Evolutionary conservation across 495 filamentous ascomycete genomes (phyloP), one percentile per base, ranked within the genome.

Genomic region (Penicillium angulare): DNA sequence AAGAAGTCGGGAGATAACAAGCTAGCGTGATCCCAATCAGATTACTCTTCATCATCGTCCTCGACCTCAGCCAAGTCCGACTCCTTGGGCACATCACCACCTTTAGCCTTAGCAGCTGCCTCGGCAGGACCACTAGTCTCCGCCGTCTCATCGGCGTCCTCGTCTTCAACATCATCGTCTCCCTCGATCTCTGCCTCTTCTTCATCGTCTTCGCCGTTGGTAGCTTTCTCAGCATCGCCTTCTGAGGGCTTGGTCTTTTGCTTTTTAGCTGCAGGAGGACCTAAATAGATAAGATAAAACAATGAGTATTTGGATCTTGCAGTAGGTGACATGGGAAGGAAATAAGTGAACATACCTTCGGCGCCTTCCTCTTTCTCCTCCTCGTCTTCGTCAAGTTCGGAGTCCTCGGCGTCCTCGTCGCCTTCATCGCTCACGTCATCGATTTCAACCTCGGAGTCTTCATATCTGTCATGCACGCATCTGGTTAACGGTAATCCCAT

Each of bases 361-460:
- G 46, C 53, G 29, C 60, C 57, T 16, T 52, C 64, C 9, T 65
- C 66, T 44, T 61, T 64, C 29, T 64, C 67, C 13, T 60, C 63
- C 21, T 53, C 58, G 12, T 55, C 59, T 22, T 61, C 57, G 15
- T 57, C 59, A 9, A 22, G 16, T 3, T 59, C 56, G 12, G 57
- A 50, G 7, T 65, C 59, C 2, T 50, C 61, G 3, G 53, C 61
- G 3, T 45, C 57, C 7, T 75, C 65, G 23, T 74, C 43, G 2
- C 41, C 75, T 26, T 61, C 66, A 43, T 73, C 79, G 10, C 74
- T 77, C 33, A 79, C 72, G 7, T 58, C 56, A 17, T 53, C 48
- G 22, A 79, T 72, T 9, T 63, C 59, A 18, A 48, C 50, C 24
- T 65, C 78, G 29, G 82, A 80, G 58, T 68, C 66, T 59, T 81